Evolutionary conservation across 495 filamentous ascomycete genomes (phyloP).

Genomic region (Podospora didyma): DNA sequence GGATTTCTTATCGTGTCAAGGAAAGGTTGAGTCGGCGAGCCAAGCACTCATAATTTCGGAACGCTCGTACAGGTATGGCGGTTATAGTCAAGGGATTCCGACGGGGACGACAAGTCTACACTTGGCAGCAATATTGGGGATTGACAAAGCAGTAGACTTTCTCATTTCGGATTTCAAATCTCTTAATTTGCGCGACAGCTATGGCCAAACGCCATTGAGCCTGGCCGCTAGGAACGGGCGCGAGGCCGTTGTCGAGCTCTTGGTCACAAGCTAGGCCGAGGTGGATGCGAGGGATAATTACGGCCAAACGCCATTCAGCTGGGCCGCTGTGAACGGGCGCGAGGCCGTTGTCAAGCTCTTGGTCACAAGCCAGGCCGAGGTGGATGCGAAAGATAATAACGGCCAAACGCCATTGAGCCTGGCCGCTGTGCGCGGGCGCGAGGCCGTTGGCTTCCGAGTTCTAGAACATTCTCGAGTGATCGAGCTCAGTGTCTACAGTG

Average conservation of each 20-base stretch:
- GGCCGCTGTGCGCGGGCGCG: neutral
- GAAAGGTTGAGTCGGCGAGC: conserved; percentile 8
- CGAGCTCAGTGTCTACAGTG: no score
- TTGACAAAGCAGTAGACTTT: neutral
- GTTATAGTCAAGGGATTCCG: neutral
- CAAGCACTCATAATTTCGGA: neutral
- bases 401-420: neutral
- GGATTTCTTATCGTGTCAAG: conserved; percentile 16
- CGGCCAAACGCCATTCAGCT: neutral
- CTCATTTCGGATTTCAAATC: neutral
- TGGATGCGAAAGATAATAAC: neutral
- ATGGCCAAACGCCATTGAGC: conserved; percentile 11
- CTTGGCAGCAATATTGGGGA: neutral
- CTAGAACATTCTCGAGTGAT: no score
- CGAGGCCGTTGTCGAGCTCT: conserved; percentile 4
- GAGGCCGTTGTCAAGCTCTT: neutral
- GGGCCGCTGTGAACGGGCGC: neutral
- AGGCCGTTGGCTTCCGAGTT: no score
- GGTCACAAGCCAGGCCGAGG: neutral
- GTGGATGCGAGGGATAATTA: conserved; percentile 17
- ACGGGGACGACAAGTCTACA: neutral
- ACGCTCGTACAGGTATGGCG: no score
- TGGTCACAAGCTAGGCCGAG: conserved; percentile 15
- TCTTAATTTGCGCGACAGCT: neutral
- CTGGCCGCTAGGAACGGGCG: neutral